A percentile compares a stretch with the other conserved stretches of the same genome.
phyloP scores from a whole-genome alignment of 1,139 yeast species.

The Suzukiozyma palmioleophila region DNA sequence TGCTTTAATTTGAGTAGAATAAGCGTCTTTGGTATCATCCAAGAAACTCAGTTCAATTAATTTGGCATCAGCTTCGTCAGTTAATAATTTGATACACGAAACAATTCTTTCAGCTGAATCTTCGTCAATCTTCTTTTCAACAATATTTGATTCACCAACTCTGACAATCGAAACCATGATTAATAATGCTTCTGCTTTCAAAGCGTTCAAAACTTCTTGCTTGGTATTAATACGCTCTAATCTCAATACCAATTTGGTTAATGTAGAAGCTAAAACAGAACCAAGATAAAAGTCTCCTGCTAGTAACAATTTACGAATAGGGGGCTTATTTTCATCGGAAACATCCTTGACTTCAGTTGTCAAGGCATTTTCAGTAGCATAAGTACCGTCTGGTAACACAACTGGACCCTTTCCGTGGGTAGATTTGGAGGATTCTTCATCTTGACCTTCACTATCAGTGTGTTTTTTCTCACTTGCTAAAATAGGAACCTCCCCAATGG shows the following conservation, averaged over 20 bases:
- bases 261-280: conserved; percentile 81
- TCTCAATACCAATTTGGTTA: conserved; percentile 83
- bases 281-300: conserved; percentile 91
- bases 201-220: conserved; percentile 63
- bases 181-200: conserved; percentile 92
- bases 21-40: conserved; percentile 84
- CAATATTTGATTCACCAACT: conserved; percentile 80
- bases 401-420: conserved; percentile 58
- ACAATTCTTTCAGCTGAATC: conserved; percentile 91
- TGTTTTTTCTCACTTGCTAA: conserved; percentile 64
- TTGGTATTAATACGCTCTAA: conserved; percentile 58
- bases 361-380: conserved; percentile 92
- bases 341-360: conserved; percentile 39
- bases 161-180: conserved; percentile 89
- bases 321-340: conserved; percentile 51
- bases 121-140: conserved; percentile 79
- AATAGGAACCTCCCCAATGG: conserved; percentile 91
- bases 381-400: conserved; percentile 95
- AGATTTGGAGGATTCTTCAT: conserved; percentile 21
- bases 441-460: conserved; percentile 28
- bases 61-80: conserved; percentile 54
- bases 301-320: conserved; percentile 75
- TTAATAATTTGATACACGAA: conserved; percentile 72
- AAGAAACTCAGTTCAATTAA: conserved; percentile 70
- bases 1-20: conserved; percentile 55